Conservation (phyloP, 805 yeast species). For the Pichia pseudocactophila region DNA sequence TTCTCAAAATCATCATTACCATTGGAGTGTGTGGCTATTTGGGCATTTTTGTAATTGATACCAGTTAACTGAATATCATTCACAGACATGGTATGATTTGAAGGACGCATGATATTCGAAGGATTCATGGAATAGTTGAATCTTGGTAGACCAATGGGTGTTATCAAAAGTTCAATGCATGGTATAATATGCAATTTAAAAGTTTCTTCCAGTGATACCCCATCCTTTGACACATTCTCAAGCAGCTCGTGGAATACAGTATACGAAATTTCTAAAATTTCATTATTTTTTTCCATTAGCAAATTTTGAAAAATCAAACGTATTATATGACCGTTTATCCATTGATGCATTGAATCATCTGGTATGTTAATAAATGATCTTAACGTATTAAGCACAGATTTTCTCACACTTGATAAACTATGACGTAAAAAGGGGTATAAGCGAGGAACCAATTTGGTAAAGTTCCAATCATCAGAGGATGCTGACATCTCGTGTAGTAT, state of each 20-base stretch:
- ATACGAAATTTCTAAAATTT: slow-evolving; percentile 55
- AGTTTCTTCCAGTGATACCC: slow-evolving; percentile 40
- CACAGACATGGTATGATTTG: slow-evolving; percentile 42
- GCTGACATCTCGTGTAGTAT: slow-evolving; percentile 56
- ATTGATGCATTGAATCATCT: slow-evolving; percentile 37
- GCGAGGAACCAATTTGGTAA: slow-evolving; percentile 76
- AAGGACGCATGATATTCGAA: slow-evolving; percentile 66
- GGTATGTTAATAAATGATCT: slow-evolving; percentile 60
- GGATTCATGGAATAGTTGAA: slow-evolving; percentile 80
- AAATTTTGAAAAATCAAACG: slow-evolving; percentile 80
- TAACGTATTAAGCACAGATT: slow-evolving; percentile 75
- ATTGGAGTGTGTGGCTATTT: slow-evolving; percentile 2
- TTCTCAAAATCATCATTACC: slow-evolving; percentile 11
- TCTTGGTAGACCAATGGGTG: slow-evolving; percentile 92
- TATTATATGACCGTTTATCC: slow-evolving; percentile 71
- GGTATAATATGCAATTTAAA: slow-evolving; percentile 53
- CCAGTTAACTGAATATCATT: slow-evolving; percentile 23
- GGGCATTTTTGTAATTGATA: slow-evolving; percentile 15
- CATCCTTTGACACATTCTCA: slow-evolving; percentile 30
- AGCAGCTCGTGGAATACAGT: slow-evolving; percentile 53
- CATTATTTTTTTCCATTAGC: slow-evolving; percentile 78
- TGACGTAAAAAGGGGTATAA: slow-evolving; percentile 89
- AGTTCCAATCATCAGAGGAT: slow-evolving; percentile 31
- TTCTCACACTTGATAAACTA: slow-evolving; percentile 84
- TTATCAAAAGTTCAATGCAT: slow-evolving; percentile 61